Percentiles rank a stretch among this genome's conserved stretches.
Conservation (phyloP, 306 rosid species). For the Canavalia gladiata region DNA sequence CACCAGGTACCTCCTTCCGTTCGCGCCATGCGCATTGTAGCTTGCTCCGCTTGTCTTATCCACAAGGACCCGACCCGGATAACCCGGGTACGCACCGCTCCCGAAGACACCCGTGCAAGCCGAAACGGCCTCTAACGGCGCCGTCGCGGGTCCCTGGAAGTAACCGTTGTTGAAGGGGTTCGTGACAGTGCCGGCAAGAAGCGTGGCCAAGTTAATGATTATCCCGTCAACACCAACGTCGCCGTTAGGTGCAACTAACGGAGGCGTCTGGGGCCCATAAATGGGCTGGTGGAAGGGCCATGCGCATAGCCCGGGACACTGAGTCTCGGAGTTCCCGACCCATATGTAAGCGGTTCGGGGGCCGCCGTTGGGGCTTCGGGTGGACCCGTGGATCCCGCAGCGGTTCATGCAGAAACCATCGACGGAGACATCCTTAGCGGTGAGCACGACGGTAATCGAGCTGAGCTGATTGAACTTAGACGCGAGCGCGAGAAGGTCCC, state of each 20-base stretch:
- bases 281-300: conserved; percentile 98
- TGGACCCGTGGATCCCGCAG: conserved; percentile 81
- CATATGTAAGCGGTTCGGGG: conserved; percentile 67
- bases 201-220: conserved; percentile 83
- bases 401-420: conserved; percentile 79
- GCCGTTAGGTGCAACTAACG: conserved; percentile 86
- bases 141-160: conserved; percentile 80
- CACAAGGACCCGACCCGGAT: conserved; percentile 72
- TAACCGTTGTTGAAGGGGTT: conserved; percentile 88
- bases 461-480: conserved; percentile 52
- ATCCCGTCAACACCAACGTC: conserved; percentile 96
- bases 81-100: conserved; percentile 83
- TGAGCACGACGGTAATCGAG: conserved; percentile 71
- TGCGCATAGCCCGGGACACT: conserved; percentile 93
- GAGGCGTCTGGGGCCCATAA: conserved; percentile 90
- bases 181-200: conserved; percentile 90
- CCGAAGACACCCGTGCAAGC: conserved; percentile 87
- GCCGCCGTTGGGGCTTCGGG: conserved; percentile 29
- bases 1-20: conserved; percentile 72
- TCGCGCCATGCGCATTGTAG: conserved; percentile 76
- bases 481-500: conserved; percentile 64
- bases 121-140: conserved; percentile 88
- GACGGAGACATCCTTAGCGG: conserved; percentile 79
- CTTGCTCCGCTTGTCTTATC: conserved; percentile 76
- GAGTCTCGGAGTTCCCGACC: conserved; percentile 90